phyloP scores from a whole-genome alignment of 2,329 filamentous ascomycete species.

The Bipolaris sorokiniana region DNA sequence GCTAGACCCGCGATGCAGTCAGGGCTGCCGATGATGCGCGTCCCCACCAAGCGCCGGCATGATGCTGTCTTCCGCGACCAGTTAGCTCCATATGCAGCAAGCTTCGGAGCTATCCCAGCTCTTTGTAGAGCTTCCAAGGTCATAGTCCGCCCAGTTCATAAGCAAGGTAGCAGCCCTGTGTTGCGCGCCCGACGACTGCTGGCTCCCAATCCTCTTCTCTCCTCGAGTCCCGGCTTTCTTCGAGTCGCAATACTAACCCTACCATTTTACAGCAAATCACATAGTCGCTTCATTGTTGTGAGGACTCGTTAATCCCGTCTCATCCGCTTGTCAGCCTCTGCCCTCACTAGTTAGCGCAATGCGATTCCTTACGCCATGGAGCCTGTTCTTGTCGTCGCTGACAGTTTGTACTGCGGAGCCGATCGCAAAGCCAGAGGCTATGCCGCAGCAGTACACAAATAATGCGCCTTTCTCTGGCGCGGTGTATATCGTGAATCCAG shows the following conservation, averaged over 20 bases:
- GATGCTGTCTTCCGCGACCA: constrained; percentile 37
- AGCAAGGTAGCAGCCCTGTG: constrained; percentile 24
- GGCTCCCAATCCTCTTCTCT: constrained; percentile 14
- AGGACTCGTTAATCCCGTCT: not conserved
- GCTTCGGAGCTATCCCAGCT: constrained; percentile 37
- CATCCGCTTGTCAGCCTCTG: constrained; percentile 5
- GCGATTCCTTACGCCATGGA: constrained; percentile 22
- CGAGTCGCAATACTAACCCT: constrained; percentile 20
- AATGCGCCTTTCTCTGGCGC: constrained; percentile 51
- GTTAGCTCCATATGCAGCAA: constrained; percentile 36
- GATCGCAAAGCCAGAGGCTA: constrained; percentile 34
- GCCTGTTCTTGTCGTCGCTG: constrained; percentile 19
- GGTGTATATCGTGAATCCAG: constrained; percentile 46
- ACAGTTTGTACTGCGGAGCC: constrained; percentile 30
- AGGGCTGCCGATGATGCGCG: constrained; percentile 26
- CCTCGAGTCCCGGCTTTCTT: constrained; percentile 13
- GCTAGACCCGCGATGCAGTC: constrained; percentile 9
- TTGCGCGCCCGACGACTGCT: constrained; percentile 22
- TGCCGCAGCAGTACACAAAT: constrained; percentile 39
- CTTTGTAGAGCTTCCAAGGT: constrained; percentile 27
- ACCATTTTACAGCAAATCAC: constrained; percentile 2
- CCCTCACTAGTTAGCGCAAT: constrained; percentile 16
- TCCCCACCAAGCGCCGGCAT: constrained; percentile 25
- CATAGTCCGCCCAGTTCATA: constrained; percentile 32
- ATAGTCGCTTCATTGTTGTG: constrained; percentile 1